Evolutionary conservation across 331 rosid species (phyloP), one percentile per base, ranked within the genome.

Genomic region (Erythrophleum ivorense): DNA sequence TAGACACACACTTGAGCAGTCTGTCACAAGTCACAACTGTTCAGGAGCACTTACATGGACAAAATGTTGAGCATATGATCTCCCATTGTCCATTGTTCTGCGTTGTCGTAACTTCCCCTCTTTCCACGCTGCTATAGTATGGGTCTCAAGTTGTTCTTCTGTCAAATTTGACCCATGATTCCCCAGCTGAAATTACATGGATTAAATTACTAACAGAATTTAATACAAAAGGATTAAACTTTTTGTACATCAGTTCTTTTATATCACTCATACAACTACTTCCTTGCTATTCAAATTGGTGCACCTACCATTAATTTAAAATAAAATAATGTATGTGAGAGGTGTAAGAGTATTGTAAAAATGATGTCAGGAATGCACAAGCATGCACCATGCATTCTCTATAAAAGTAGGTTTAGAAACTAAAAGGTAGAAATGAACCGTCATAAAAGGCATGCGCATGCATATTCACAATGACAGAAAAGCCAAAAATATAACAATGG

Each of bases 101-200:
- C 40, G 75, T 53, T 73, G 87, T 58, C 81, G 87, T 64, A 84
- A 68, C 75, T 94, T 94, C n/a, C 90, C 94, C 85, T 85, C 94
- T 88, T 94, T 94, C 98, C 98, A 94, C 33, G 94, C 97, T 24
- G 90, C 91, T 79, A 94, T 86, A 60, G 98, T 92, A 88, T 92
- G 97, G 76, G 90, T 94, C 81, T 92, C 96, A 46, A 94, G 94
- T 87, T 94, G 88, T 84, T 94, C 97, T 88, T 92, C 97, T 2
- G 97, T 87, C 89, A 94, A 81, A 84, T 85, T 87, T 85, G 97
- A 84, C 71, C 94, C 97, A 86, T 82, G 94, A 79, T 79, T 91
- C 73, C 97, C 93, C 85, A 94, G 90, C 98, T 94, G 85, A 78
- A 89, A 90, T 78, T 70, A 64, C 7, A 21, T n/a, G 36, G n/a